Percentiles rank a stretch among this genome's conserved stretches.
Evolutionary conservation across 2,329 filamentous ascomycete genomes (phyloP).

Genomic region (Penicillium glabrum): DNA sequence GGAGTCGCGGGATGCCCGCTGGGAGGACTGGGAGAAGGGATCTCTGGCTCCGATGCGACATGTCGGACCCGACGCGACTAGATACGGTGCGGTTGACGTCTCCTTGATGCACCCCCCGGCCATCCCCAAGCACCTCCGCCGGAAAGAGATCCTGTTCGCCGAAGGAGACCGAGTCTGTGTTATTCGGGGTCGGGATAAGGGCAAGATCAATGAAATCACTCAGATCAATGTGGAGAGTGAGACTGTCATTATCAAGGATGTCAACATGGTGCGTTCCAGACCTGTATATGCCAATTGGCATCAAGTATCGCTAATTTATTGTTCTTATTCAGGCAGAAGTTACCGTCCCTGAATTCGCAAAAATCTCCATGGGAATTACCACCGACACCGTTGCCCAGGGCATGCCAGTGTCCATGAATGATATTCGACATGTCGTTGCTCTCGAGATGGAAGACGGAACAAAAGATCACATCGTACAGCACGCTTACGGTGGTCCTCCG

Average conservation of each 20-base stretch:
- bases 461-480: constrained; percentile 75
- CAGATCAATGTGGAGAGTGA: constrained; percentile 57
- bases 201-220: constrained; percentile 75
- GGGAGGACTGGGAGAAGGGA: constrained; percentile 77
- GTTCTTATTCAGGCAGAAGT: constrained; percentile 39
- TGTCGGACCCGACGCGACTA: constrained; percentile 57
- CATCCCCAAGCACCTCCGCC: constrained; percentile 41
- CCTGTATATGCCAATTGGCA: background rate
- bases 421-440: constrained; percentile 79
- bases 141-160: constrained; percentile 60
- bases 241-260: constrained; percentile 60
- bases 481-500: constrained; percentile 59
- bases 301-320: constrained; percentile 5
- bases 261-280: constrained; percentile 58
- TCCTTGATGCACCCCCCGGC: constrained; percentile 38
- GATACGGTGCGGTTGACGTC: constrained; percentile 58
- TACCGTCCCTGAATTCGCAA: constrained; percentile 39
- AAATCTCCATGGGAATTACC: constrained; percentile 37
- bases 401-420: constrained; percentile 63
- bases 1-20: constrained; percentile 57
- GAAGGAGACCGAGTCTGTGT: constrained; percentile 79
- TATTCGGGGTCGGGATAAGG: constrained; percentile 73
- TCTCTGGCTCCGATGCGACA: constrained; percentile 76
- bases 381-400: constrained; percentile 50
- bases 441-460: constrained; percentile 63